A percentile compares a stretch with the other conserved stretches of the same genome.
Evolutionary conservation across 2,329 filamentous ascomycete genomes (phyloP).

Genomic region (Coniochaeta sp.): DNA sequence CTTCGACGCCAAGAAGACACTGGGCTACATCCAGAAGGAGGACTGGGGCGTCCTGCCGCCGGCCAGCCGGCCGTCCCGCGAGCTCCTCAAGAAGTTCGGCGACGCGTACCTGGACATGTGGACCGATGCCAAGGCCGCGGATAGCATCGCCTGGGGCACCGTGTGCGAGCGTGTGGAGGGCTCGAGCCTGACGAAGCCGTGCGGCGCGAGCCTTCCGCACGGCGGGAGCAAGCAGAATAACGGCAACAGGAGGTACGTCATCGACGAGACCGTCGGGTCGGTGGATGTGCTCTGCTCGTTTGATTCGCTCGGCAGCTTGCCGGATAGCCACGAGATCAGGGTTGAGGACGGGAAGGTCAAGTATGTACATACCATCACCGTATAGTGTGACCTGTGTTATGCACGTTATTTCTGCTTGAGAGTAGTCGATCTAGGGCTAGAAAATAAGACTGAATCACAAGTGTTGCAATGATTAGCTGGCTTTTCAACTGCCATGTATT

Average conservation of each 20-base stretch:
- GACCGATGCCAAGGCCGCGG: constrained; percentile 19
- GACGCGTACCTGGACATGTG: constrained; percentile 27
- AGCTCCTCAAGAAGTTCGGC: constrained; percentile 16
- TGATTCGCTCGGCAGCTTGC: constrained; percentile 2
- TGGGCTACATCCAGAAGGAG: constrained; percentile 20
- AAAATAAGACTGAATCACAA: too few relatives aligned
- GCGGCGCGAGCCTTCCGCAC: constrained; percentile 22
- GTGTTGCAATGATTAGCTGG: too few relatives aligned
- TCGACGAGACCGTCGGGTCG: constrained; percentile 9
- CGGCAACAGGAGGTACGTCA: constrained; percentile 9
- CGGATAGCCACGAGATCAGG: constrained; percentile 12
- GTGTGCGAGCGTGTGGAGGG: constrained; percentile 24
- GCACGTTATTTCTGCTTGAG: too few relatives aligned
- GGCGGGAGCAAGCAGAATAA: constrained; percentile 6
- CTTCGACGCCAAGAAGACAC: constrained; percentile 23
- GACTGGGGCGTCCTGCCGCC: constrained; percentile 21
- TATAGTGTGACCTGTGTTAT: too few relatives aligned
- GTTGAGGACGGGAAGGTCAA: constrained; percentile 9
- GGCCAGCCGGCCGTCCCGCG: constrained; percentile 12
- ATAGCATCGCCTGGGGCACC: constrained; percentile 24
- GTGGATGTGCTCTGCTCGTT: constrained; percentile 6
- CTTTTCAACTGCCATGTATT: too few relatives aligned
- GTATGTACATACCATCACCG: constrained; percentile 11
- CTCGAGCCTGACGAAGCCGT: constrained; percentile 19
- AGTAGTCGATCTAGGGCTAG: too few relatives aligned